Conservation (phyloP, 495 filamentous ascomycete species). For the Penicillium parvum region DNA sequence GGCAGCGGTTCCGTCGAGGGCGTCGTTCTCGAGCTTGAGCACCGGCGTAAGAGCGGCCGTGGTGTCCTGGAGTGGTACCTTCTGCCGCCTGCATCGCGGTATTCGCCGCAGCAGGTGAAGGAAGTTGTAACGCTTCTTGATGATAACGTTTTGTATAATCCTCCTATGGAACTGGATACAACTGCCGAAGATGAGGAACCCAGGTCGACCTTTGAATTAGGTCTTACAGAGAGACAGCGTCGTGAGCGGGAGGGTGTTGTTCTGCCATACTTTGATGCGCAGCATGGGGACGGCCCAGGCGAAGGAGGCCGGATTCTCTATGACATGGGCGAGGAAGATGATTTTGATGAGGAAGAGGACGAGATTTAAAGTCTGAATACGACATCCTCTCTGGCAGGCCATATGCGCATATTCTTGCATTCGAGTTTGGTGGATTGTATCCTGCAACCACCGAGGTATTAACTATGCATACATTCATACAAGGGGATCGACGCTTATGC, state of each 20-base stretch:
- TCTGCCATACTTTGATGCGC: constrained; percentile 92
- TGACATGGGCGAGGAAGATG: constrained; percentile 94
- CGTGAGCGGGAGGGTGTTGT: constrained; percentile 82
- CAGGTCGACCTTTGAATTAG: constrained; percentile 74
- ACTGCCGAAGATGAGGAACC: constrained; percentile 45
- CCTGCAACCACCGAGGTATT: constrained; percentile 39
- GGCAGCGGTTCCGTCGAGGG: constrained; percentile 47
- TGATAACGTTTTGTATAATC: constrained; percentile 67
- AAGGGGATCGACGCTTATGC: constrained; percentile 6
- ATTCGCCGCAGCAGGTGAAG: constrained; percentile 30
- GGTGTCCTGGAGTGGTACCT: constrained; percentile 75
- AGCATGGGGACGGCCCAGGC: constrained; percentile 71
- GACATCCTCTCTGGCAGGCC: constrained; percentile 3
- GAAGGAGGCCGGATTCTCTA: constrained; percentile 89
- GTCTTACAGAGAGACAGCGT: constrained; percentile 85
- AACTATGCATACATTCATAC: constrained; percentile 45
- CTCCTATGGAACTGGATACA: constrained; percentile 34
- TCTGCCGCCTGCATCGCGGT: constrained; percentile 45
- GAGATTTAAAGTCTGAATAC: constrained; percentile 58
- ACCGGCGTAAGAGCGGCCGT: constrained; percentile 74
- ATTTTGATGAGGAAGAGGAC: constrained; percentile 98
- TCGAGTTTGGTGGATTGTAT: constrained; percentile 26
- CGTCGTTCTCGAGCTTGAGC: constrained; percentile 79
- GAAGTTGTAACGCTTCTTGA: constrained; percentile 65
- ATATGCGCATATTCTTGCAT: constrained; percentile 10